A percentile compares a stretch with the other conserved stretches of the same genome.
Conservation (phyloP, 1,284 basidiomycete genomes). For the Grifola frondosa region DNA sequence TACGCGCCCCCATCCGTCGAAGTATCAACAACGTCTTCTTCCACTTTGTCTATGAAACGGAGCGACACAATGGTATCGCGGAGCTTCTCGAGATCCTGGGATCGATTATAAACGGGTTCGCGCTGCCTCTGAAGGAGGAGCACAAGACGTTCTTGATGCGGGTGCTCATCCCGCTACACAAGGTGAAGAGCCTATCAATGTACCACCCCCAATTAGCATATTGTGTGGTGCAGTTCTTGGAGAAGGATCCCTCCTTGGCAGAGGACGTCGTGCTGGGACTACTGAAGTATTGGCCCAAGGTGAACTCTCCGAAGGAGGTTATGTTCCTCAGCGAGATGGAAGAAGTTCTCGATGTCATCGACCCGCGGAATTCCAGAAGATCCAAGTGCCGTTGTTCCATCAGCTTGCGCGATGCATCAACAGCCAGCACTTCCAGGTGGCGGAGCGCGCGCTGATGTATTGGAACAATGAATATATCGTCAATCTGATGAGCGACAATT, state of each 20-base stretch:
- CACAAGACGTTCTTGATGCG: conserved; percentile 98
- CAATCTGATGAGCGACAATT: conserved; percentile 98
- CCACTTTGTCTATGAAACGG: conserved; percentile 98
- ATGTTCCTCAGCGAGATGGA: conserved; percentile 99
- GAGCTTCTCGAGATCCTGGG: conserved; percentile 98
- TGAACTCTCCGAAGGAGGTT: conserved; percentile 99
- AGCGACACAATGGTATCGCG: conserved; percentile 98
- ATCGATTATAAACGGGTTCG: conserved; percentile 99
- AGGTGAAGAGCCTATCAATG: conserved; percentile 94
- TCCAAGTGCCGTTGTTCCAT: conserved; percentile 91
- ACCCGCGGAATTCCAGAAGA: conserved; percentile 97
- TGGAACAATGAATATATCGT: conserved; percentile 99
- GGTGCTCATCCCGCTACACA: conserved; percentile 96
- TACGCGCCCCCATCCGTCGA: conserved; percentile 97
- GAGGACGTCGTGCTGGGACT: conserved; percentile 96
- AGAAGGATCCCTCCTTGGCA: conserved; percentile 92
- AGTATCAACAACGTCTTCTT: conserved; percentile 99
- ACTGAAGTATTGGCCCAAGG: conserved; percentile 98
- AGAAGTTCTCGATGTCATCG: conserved; percentile 98
- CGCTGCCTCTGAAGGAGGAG: conserved; percentile 96
- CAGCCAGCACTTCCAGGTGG: conserved; percentile 99
- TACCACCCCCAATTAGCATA: conserved; percentile 99
- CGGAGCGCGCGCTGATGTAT: conserved; percentile 90
- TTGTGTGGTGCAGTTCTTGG: conserved; percentile 98
- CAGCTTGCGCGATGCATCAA: conserved; percentile 98